Conservation (phyloP, 148 eudicot genomes). For the Hydrangea macrophylla region DNA sequence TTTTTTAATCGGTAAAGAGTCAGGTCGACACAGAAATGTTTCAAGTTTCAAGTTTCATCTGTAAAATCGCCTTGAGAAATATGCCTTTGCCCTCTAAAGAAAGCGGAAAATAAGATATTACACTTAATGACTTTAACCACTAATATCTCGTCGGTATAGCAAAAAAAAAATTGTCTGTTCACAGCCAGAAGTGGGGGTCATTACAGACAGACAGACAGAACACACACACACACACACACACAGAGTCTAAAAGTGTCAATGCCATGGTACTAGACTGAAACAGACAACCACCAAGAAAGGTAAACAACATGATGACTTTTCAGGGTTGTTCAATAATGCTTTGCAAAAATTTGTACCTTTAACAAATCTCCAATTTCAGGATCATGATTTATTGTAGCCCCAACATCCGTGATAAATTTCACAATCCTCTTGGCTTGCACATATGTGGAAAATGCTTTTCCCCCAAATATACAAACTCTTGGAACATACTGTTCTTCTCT, state of each 20-base stretch:
- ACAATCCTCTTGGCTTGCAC: constrained; percentile 95
- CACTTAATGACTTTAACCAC: too few species aligned
- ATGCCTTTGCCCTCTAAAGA: too few species aligned
- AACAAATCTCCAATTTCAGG: constrained; percentile 86
- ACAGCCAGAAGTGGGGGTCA: too few species aligned
- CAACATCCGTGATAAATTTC: constrained; percentile 92
- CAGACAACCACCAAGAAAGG: background rate
- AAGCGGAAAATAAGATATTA: too few species aligned
- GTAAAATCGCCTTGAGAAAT: too few species aligned
- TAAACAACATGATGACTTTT: background rate
- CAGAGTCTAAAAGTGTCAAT: background rate
- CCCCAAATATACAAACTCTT: constrained; percentile 93
- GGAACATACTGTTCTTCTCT: constrained; percentile 69
- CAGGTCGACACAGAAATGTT: too few species aligned
- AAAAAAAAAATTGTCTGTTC: too few species aligned
- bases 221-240: background rate
- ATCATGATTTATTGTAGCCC: constrained; percentile 80
- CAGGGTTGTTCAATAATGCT: background rate
- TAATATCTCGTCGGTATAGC: too few species aligned
- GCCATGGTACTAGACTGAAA: background rate
- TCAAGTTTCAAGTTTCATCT: too few species aligned
- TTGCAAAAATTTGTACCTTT: constrained; percentile 46
- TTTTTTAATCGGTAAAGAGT: too few species aligned
- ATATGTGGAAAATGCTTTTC: constrained; percentile 95
- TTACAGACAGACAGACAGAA: background rate